Base-by-base conservation (phyloP, 1,139 yeast genomes). In the Debaryomycetaceae sp. region DNA sequence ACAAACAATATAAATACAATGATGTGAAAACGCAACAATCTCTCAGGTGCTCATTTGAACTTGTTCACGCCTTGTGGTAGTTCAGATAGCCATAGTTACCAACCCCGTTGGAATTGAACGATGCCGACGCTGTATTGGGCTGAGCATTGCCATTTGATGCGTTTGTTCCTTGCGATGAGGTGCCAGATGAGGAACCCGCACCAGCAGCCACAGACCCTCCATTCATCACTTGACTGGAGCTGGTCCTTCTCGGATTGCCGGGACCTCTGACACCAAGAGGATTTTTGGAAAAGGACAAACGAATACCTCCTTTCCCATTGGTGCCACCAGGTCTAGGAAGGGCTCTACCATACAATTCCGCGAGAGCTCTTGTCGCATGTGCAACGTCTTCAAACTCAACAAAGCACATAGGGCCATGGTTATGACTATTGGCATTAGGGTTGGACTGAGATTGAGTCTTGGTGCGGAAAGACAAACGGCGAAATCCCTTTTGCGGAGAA, bases 381-480 rank as follows among this genome's bases (percentile, higher is more conserved):
- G 84, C 81, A 30, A 91, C 95, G 54, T 89, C 96, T 46, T 91
- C 97, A 65, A 91, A 91, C 61, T 91, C 98, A 35, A 91, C 98
- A 70, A 91, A 91, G 58, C 98, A 91, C 97, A 91, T 91, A 33
- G 98, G 98, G 2, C 98, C 98, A 58, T 83, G 93, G 41, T 69
- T 68, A 42, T 76, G 81, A 19, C 72, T 55, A 22, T 53, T 48
- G 12, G 55, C 40, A 14, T 48, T 46, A 2, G 53, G 42, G 43
- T 57, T 57, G 17, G 55, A 38, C 30, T 57, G 57, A 26, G 75
- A 67, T 41, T 64, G 75, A 36, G 64, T 63, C 51, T 83, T 83
- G 16, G 85, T 82, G 44, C 96, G 74, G 67, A 91, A 91, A 23
- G 95, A 84, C 35, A 91, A 69, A 35, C 98, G 69, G 53, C 95